A percentile compares a stretch with the other conserved stretches of the same genome.
phyloP scores from a whole-genome alignment of 169 alveolate species.

The Theileria orientalis region DNA sequence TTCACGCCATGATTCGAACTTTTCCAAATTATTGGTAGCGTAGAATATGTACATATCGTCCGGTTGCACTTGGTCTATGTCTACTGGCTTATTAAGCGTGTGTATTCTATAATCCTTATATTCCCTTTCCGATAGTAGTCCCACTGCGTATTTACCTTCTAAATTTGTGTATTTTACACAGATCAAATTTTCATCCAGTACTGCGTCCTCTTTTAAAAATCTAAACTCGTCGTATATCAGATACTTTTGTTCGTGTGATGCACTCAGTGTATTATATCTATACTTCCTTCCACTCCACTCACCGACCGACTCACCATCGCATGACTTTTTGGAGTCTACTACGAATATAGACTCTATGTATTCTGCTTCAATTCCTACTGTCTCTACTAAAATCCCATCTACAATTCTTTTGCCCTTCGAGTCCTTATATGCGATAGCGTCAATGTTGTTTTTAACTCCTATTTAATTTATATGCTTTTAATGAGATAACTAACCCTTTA shows the following conservation, averaged over 20 bases:
- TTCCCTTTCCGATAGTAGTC: slow-evolving; percentile 16
- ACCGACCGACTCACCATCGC: slow-evolving; percentile 17
- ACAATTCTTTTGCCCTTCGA: slow-evolving; percentile 6
- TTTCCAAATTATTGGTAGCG: background rate
- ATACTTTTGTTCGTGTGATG: background rate
- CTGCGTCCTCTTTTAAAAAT: background rate
- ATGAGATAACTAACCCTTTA: slow-evolving; percentile 1
- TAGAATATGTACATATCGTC: slow-evolving; percentile 13
- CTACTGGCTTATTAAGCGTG: background rate
- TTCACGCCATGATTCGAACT: slow-evolving; percentile 1
- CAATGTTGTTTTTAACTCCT: slow-evolving; percentile 26
- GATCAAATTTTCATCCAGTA: background rate
- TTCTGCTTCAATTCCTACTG: background rate
- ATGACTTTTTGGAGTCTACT: slow-evolving; percentile 8
- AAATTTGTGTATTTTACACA: slow-evolving; percentile 14
- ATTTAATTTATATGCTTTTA: background rate
- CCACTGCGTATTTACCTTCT: slow-evolving; percentile 10
- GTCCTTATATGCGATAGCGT: slow-evolving; percentile 16
- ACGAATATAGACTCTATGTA: slow-evolving; percentile 16
- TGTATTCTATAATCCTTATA: background rate
- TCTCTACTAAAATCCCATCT: slow-evolving; percentile 18
- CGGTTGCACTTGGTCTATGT: background rate
- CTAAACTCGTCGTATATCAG: slow-evolving; percentile 11
- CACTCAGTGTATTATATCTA: slow-evolving; percentile 2
- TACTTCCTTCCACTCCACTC: slow-evolving; percentile 24